Base-by-base conservation (phyloP, 371 early-diverging fungal genomes). In the Apophysomyces variabilis region DNA sequence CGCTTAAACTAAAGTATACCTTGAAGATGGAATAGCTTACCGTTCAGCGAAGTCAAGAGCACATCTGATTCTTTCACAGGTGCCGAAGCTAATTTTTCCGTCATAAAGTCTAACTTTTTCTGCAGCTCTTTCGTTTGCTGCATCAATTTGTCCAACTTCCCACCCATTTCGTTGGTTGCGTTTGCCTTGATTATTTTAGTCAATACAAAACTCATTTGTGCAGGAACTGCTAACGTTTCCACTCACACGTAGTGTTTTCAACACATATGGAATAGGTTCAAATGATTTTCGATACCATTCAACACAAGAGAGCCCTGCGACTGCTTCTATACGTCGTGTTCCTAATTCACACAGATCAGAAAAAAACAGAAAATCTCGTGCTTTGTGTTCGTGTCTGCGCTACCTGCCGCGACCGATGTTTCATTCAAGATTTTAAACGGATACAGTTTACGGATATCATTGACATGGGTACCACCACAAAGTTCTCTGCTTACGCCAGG, bases 401-500 rank as follows among this genome's bases (percentile, higher is more conserved):
- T 71, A 83, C 87, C 91, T 1, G 91, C 90, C 37, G 90, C 91
- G 7, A 91, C 87, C 2, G 91, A 90, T 11, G 88, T 82, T 67
- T 90, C 90, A 0, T 77, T 79, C 4, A 88, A 61, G 7, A 92
- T 89, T 60, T 87, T 86, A 78, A 93, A 91, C 9, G 93, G 93
- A 66, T 85, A 91, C 26, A 90, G 68, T 16, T 75, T 79, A 0
- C 79, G 71, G 0, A 91, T 75, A 46, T 86, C 71, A 16, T 79
- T 77, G 36, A 92, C 85, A 72, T 93, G 93, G 0, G 93, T 93
- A 32, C 93, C 93, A 64, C 89, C 87, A 67, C 93, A 93, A 14
- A 91, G 68, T 62, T 93, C 93, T 70, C 77, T 82, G 9, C 90
- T 90, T 8, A 89, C 70, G 12, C 81, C 82, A 5, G 87, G 83